A percentile compares a stretch with the other conserved stretches of the same genome.
Conservation (phyloP, 805 yeast species). For the Hermanozyma aechmeae region DNA sequence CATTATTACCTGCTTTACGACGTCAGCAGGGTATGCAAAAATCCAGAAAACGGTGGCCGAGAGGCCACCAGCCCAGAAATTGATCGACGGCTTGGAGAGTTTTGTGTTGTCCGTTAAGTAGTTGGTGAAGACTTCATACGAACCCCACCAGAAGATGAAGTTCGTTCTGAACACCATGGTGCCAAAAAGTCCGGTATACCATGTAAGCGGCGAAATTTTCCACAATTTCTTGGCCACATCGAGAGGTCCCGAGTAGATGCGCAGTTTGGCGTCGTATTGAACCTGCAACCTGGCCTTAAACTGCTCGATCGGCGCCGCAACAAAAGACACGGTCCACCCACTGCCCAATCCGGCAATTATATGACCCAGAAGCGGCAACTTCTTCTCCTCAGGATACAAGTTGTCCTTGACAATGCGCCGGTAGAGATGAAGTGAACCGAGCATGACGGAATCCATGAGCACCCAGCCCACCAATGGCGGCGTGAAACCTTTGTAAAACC, state of each 20-base stretch:
- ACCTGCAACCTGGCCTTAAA: constrained; percentile 84
- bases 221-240: constrained; percentile 59
- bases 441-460: constrained; percentile 83
- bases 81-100: constrained; percentile 59
- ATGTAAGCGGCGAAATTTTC: constrained; percentile 46
- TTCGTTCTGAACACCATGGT: constrained; percentile 84
- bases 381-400: constrained; percentile 49
- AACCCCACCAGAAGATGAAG: constrained; percentile 91
- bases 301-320: constrained; percentile 93
- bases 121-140: constrained; percentile 70
- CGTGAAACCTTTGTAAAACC: constrained; percentile 83
- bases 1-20: constrained; percentile 77
- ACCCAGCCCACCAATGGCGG: constrained; percentile 95
- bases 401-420: constrained; percentile 56
- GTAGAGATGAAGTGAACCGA: constrained; percentile 78
- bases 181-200: constrained; percentile 71
- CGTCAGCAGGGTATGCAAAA: constrained; percentile 83
- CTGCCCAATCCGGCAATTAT: constrained; percentile 72
- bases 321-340: constrained; percentile 87
- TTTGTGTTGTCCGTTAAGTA: constrained; percentile 58
- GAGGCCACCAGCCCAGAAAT: constrained; percentile 89
- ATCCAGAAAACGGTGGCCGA: constrained; percentile 85
- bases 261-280: constrained; percentile 72
- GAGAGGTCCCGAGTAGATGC: constrained; percentile 66
- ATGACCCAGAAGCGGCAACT: constrained; percentile 68